Evolutionary conservation across 2,329 filamentous ascomycete genomes (phyloP), one percentile per base, ranked within the genome.

Genomic region (Gnomoniopsis smithogilvyi): DNA sequence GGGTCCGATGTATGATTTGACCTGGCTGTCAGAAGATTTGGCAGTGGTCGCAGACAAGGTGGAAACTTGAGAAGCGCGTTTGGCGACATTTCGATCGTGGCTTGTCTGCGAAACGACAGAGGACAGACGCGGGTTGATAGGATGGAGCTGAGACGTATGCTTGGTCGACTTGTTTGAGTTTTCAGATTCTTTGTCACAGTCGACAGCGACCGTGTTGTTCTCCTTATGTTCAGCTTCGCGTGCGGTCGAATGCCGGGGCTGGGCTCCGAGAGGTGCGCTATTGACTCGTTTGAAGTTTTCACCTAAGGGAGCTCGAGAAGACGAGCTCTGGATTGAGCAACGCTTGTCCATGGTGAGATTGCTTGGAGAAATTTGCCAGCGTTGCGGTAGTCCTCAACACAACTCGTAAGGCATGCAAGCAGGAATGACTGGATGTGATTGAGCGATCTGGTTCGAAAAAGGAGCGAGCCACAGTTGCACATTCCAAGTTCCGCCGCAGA

Each of bases 1-100:
- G 64, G 94, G 94, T 0, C 95, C 95, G 67, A 99, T 91, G 67
- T 92, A 89, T 12, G 89, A 91, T 74, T 88, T 88, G 63, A 66
- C 63, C 45, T 68, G 67, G 56, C 67, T 63, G 30, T 68, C 67
- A 33, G 63, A 66, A 21, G 64, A 66, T 62, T 67, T 71, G 33
- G 66, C 71, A 24, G 62, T 68, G 66, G 65, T 73, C 2, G 70
- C 72, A 2, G 74, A 76, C 30, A 66, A 65, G 43, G 70, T 71
- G 11, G 73, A 76, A 52, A 73, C 67, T 51, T 74, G 72, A 0
- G 76, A 78, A 41, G 69, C 68, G 33, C 75, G 73, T 21, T 73
- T 73, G 1, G 71, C 68, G 43, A 72, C 67, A 4, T 64, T 54
- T 3, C 63, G 65, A 7, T 64, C 63, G 38, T 66, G 64, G 17